phyloP scores from a whole-genome alignment of 768 basidiomycete genomes.

The Polyporus arcularius region DNA sequence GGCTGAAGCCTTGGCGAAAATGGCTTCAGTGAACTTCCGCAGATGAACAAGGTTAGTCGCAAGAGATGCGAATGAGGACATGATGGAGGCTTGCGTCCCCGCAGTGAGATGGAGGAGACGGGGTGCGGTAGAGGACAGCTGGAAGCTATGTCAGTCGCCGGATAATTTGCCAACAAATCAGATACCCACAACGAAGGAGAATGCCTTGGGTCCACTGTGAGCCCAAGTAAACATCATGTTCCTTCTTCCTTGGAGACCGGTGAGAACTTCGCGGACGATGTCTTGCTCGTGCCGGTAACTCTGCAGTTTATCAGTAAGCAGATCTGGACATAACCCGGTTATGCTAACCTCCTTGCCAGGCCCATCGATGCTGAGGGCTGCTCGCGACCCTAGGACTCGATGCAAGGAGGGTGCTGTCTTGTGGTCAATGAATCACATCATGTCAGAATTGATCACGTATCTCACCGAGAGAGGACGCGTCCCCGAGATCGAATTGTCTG shows the following conservation, averaged over 20 bases:
- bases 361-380: constrained; percentile 41
- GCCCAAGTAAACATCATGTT: constrained; percentile 53
- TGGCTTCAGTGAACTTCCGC: constrained; percentile 55
- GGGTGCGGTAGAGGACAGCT: constrained; percentile 57
- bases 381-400: constrained; percentile 39
- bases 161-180: not conserved
- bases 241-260: constrained; percentile 70
- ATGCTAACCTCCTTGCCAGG: constrained; percentile 43
- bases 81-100: constrained; percentile 63
- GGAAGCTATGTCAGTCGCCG: not conserved
- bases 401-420: constrained; percentile 47
- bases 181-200: constrained; percentile 34
- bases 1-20: constrained; percentile 39
- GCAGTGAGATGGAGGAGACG: constrained; percentile 68
- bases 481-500: constrained; percentile 59
- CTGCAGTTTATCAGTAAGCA: constrained; percentile 34
- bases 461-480: constrained; percentile 74
- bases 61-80: constrained; percentile 55
- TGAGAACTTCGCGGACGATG: constrained; percentile 75
- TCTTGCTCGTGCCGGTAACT: constrained; percentile 74
- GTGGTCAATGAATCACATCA: not conserved
- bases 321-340: not conserved
- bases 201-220: constrained; percentile 27
- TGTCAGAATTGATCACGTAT: not conserved
- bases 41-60: constrained; percentile 66